Conservation (phyloP, 2,329 filamentous ascomycete genomes). For the Alternaria ethzedia region DNA sequence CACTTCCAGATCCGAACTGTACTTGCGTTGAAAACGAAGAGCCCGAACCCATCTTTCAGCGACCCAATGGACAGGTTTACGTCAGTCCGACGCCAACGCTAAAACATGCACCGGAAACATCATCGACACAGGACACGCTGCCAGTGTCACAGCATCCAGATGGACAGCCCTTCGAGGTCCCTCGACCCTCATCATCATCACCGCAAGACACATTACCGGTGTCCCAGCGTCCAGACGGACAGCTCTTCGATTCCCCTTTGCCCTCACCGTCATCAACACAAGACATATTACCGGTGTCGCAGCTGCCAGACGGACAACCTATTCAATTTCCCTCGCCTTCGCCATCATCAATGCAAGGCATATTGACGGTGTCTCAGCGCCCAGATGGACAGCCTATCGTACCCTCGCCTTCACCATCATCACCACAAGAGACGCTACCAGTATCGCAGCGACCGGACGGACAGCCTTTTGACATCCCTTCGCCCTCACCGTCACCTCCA, state of each 20-base stretch:
- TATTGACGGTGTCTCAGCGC: not conserved
- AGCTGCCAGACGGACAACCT: not conserved
- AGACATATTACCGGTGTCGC: not conserved
- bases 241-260: not conserved
- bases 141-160: not conserved
- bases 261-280: not conserved
- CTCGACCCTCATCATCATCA: not conserved
- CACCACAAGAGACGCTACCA: not conserved
- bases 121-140: not conserved
- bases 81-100: not conserved
- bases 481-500: not conserved
- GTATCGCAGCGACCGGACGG: not conserved
- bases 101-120: not conserved
- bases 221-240: not conserved
- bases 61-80: conserved; percentile 1
- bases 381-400: not conserved
- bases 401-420: not conserved
- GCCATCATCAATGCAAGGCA: not conserved
- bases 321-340: not conserved
- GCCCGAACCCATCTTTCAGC: not conserved
- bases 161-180: not conserved
- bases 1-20: not conserved
- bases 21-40: not conserved
- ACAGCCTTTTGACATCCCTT: not conserved
- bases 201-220: not conserved